Base-by-base conservation (phyloP, 148 eudicot species). In the Dysphania ambrosioides region DNA sequence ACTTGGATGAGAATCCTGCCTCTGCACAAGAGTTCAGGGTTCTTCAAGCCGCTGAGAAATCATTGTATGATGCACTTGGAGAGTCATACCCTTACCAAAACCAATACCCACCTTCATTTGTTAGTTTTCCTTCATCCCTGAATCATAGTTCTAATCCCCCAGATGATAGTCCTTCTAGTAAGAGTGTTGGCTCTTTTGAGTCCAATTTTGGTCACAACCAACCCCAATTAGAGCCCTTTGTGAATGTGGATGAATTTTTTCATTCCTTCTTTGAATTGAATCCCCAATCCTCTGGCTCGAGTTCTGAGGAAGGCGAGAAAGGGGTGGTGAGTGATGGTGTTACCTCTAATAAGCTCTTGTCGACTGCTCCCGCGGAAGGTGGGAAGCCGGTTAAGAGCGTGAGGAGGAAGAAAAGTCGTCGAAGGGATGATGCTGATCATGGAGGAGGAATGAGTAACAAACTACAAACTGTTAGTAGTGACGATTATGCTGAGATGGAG, bases 11-110 rank as follows among this genome's bases (percentile, higher is more conserved):
- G 1, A 81, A 71, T 66, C 83, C 87, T 0, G 74, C 85, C 10
- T 83, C 85, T 71, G 65, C 76, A 36, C 85, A 82, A 41, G 89
- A 86, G 2, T 81, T 49, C 30, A 36, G 69, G 18, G 90, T 86
- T 65, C 85, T 89, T 26, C 84, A 89, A 77, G 89, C 85, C 3
- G 82, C 92, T 0, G 93, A 89, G 71, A 86, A 85, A 61, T 82
- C 90, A 29, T 76, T 87, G 65, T 88, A 82, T 72, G 87, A 89
- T 41, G 89, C 56, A 49, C 85, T 91, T 12, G 78, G 81, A 19
- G 62, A 79, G 8, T 72, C 75, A 36, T 72, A 62, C 27, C 73
- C 81, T 6, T 75, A 71, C 70, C 53, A 47, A 16, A 11, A 53
- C 24, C 71, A 75, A 1, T 66, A 73, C 61, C 66, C 80, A 1